phyloP scores from a whole-genome alignment of 495 filamentous ascomycete species.

The Talaromyces trachyspermus region DNA sequence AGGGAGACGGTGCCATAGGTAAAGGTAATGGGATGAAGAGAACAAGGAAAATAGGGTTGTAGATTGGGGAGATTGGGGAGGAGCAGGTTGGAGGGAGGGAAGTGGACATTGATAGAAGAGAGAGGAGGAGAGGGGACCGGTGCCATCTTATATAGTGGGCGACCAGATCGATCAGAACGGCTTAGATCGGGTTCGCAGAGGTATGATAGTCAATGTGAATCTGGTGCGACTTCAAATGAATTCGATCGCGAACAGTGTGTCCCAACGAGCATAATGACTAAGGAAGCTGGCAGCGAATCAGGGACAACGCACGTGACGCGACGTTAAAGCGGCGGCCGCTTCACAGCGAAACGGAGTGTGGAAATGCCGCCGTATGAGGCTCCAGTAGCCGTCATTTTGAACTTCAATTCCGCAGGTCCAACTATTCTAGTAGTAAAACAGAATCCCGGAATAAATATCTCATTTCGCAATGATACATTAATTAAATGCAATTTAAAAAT shows the following conservation, averaged over 20 bases:
- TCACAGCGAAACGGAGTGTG: background rate
- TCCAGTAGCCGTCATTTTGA: constrained; percentile 17
- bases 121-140: constrained; percentile 10
- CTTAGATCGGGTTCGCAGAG: constrained; percentile 8
- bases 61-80: constrained; percentile 1
- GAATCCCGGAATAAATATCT: too few relatives aligned
- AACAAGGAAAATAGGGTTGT: constrained; percentile 5
- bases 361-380: constrained; percentile 14
- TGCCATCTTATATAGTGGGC: constrained; percentile 16
- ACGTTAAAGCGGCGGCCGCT: constrained; percentile 7
- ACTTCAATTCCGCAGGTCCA: constrained; percentile 18
- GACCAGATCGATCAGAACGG: constrained; percentile 7
- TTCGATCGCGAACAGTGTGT: constrained; percentile 1
- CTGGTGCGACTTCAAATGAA: background rate
- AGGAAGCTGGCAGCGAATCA: background rate
- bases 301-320: constrained; percentile 5
- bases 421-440: constrained; percentile 18
- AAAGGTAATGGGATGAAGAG: constrained; percentile 9
- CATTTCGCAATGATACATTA: too few relatives aligned
- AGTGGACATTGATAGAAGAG: constrained; percentile 4
- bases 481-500: too few relatives aligned
- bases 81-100: constrained; percentile 3
- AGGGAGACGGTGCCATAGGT: constrained; percentile 9
- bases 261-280: constrained; percentile 2
- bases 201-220: constrained; percentile 13